phyloP scores from a whole-genome alignment of 2,329 filamentous ascomycete genomes.

The Phoma herbarum region DNA sequence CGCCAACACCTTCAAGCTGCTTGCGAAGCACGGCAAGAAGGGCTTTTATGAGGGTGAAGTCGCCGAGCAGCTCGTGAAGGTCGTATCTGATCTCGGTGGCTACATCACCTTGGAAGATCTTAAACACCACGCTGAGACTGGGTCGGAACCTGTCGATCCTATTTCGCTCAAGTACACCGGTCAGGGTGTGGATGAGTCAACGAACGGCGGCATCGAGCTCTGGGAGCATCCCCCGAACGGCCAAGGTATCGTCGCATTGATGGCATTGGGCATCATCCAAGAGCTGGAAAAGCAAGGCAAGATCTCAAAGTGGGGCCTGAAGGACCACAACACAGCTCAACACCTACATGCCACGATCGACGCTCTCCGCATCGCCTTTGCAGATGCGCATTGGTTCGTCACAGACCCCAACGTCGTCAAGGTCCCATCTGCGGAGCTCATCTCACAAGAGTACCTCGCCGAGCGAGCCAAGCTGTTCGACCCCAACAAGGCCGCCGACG shows the following conservation, averaged over 20 bases:
- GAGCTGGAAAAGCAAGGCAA: slow-evolving; percentile 78
- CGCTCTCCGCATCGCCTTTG: slow-evolving; percentile 85
- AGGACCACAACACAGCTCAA: slow-evolving; percentile 81
- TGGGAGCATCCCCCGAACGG: slow-evolving; percentile 99
- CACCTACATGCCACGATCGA: slow-evolving; percentile 86
- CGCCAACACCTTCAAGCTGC: slow-evolving; percentile 79
- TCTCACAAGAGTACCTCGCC: slow-evolving; percentile 78
- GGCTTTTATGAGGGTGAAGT: slow-evolving; percentile 91
- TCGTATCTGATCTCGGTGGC: slow-evolving; percentile 78
- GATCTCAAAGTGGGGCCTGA: slow-evolving; percentile 73
- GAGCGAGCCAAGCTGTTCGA: slow-evolving; percentile 71
- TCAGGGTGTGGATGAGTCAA: slow-evolving; percentile 64
- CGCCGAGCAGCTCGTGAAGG: slow-evolving; percentile 81
- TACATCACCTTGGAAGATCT: slow-evolving; percentile 82
- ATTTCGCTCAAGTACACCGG: slow-evolving; percentile 83
- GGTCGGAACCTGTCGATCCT: slow-evolving; percentile 82
- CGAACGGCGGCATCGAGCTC: slow-evolving; percentile 72
- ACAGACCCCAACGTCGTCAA: slow-evolving; percentile 78
- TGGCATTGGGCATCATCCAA: slow-evolving; percentile 91
- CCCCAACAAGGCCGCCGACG: slow-evolving; percentile 60
- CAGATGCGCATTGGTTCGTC: slow-evolving; percentile 90
- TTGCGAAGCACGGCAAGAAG: slow-evolving; percentile 82
- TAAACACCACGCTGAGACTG: slow-evolving; percentile 73
- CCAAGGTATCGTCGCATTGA: slow-evolving; percentile 92
- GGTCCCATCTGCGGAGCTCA: slow-evolving; percentile 74